Evolutionary conservation across 495 filamentous ascomycete species (phyloP).

Genomic region (Hypoxylon subgilvum): DNA sequence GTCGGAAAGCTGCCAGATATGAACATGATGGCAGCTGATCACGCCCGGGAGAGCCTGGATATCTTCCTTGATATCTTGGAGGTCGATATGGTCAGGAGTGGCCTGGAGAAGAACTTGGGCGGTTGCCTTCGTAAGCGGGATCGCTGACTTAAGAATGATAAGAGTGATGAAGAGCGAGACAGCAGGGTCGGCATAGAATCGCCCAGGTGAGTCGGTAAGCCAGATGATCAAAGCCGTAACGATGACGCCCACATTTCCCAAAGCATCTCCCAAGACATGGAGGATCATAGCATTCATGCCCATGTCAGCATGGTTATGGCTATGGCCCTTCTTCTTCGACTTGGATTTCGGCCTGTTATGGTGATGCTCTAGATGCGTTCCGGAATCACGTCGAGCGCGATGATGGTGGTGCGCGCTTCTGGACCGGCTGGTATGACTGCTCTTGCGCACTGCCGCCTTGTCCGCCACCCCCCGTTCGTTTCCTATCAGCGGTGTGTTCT

Average conservation of each 20-base stretch:
- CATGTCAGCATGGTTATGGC: slow-evolving; percentile 83
- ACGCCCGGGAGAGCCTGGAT: slow-evolving; percentile 84
- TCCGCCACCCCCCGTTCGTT: slow-evolving; percentile 35
- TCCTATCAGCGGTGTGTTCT: slow-evolving; percentile 51
- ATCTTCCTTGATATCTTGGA: slow-evolving; percentile 91
- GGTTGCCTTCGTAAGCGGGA: slow-evolving; percentile 90
- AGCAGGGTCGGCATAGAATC: slow-evolving; percentile 83
- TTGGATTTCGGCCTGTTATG: slow-evolving; percentile 77
- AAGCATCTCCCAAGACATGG: slow-evolving; percentile 93
- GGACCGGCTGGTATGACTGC: slow-evolving; percentile 23
- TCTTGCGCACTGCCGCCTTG: slow-evolving; percentile 22
- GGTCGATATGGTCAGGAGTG: slow-evolving; percentile 81
- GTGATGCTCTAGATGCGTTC: slow-evolving; percentile 70
- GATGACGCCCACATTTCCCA: slow-evolving; percentile 97
- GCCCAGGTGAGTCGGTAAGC: slow-evolving; percentile 68
- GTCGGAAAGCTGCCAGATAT: slow-evolving; percentile 97
- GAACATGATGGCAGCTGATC: slow-evolving; percentile 88
- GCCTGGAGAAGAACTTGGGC: slow-evolving; percentile 95
- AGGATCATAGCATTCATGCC: slow-evolving; percentile 98
- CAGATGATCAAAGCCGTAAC: slow-evolving; percentile 90
- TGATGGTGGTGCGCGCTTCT: slow-evolving; percentile 23
- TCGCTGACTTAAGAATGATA: slow-evolving; percentile 89
- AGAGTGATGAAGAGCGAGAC: slow-evolving; percentile 96
- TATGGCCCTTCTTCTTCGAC: slow-evolving; percentile 55
- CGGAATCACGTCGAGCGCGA: slow-evolving; percentile 47